Evolutionary conservation across 805 yeast species (phyloP).

Genomic region (Candida wancherniae): DNA sequence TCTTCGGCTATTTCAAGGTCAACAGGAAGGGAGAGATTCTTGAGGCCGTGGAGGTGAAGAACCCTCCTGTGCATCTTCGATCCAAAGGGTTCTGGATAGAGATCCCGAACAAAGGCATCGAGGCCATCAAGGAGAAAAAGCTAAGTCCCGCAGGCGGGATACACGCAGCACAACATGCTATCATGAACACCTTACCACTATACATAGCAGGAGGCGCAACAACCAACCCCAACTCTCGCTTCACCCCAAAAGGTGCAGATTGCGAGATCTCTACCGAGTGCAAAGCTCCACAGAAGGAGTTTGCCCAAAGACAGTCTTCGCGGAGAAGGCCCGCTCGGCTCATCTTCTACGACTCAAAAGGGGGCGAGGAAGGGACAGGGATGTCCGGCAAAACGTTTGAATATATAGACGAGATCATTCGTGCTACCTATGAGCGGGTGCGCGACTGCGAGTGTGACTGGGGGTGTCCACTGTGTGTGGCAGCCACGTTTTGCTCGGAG

Average conservation of each 20-base stretch:
- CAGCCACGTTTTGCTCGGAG: slow-evolving; percentile 77
- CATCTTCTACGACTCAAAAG: slow-evolving; percentile 78
- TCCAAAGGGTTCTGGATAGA: slow-evolving; percentile 93
- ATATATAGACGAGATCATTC: slow-evolving; percentile 61
- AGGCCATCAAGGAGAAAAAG: slow-evolving; percentile 49
- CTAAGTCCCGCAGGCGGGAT: slow-evolving; percentile 82
- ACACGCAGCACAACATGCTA: slow-evolving; percentile 94
- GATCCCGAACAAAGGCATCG: slow-evolving; percentile 63
- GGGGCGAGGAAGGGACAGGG: slow-evolving; percentile 79
- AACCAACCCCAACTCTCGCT: slow-evolving; percentile 30
- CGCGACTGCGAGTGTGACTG: slow-evolving; percentile 65
- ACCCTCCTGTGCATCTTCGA: slow-evolving; percentile 68
- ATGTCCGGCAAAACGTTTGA: slow-evolving; percentile 76
- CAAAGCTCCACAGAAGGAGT: slow-evolving; percentile 95
- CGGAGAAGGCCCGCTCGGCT: slow-evolving; percentile 84
- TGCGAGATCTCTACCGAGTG: slow-evolving; percentile 86
- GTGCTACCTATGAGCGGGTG: slow-evolving; percentile 54
- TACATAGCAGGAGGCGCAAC: slow-evolving; percentile 67
- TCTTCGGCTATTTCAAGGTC: slow-evolving; percentile 90
- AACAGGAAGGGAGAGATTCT: slow-evolving; percentile 73
- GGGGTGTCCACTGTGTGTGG: slow-evolving; percentile 87
- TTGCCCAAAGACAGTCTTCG: slow-evolving; percentile 65
- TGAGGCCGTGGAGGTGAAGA: slow-evolving; percentile 88
- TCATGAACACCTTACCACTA: slow-evolving; percentile 73
- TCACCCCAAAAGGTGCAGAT: slow-evolving; percentile 28